Conservation (phyloP, 768 basidiomycete genomes). For the Rhizopogon rudus region DNA sequence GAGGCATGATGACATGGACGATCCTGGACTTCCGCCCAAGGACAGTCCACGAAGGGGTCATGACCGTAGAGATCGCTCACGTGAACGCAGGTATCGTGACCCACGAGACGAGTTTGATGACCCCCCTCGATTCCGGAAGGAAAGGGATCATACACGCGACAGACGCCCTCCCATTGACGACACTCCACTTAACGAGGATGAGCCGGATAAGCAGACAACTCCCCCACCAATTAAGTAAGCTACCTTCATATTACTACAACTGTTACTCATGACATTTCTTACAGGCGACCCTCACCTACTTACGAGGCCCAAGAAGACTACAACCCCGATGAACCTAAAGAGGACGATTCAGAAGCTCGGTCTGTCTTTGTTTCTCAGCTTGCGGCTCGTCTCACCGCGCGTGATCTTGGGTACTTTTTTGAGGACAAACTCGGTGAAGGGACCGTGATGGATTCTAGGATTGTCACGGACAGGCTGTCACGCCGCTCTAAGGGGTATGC, state of each 20-base stretch:
- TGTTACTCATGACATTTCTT: slow-evolving; percentile 5
- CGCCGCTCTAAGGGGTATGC: slow-evolving; percentile 96
- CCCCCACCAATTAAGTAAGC: slow-evolving; percentile 45
- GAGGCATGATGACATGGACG: slow-evolving; percentile 49
- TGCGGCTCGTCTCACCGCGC: slow-evolving; percentile 92
- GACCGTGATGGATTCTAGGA: slow-evolving; percentile 91
- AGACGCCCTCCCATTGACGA: slow-evolving; percentile 39
- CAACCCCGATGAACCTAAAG: slow-evolving; percentile 84
- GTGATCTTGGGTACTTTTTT: slow-evolving; percentile 98
- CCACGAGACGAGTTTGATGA: slow-evolving; percentile 64
- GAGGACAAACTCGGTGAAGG: slow-evolving; percentile 95
- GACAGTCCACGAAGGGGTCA: slow-evolving; percentile 45
- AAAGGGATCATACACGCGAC: slow-evolving; percentile 37
- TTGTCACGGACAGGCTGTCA: slow-evolving; percentile 93
- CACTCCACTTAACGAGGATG: slow-evolving; percentile 28
- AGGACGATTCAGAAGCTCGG: slow-evolving; percentile 96
- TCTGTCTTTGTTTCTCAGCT: slow-evolving; percentile 99
- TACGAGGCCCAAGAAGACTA: slow-evolving; percentile 69
- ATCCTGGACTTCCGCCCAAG: slow-evolving; percentile 41
- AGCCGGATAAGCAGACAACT: slow-evolving; percentile 21
- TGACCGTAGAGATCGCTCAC: slow-evolving; percentile 44
- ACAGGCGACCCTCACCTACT: slow-evolving; percentile 65
- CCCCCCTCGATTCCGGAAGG: slow-evolving; percentile 37
- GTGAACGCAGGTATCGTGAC: slow-evolving; percentile 47
- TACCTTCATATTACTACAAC: slow-evolving; percentile 5